Conservation (phyloP, 257 asterid species). For the Lavandula angustifolia region DNA sequence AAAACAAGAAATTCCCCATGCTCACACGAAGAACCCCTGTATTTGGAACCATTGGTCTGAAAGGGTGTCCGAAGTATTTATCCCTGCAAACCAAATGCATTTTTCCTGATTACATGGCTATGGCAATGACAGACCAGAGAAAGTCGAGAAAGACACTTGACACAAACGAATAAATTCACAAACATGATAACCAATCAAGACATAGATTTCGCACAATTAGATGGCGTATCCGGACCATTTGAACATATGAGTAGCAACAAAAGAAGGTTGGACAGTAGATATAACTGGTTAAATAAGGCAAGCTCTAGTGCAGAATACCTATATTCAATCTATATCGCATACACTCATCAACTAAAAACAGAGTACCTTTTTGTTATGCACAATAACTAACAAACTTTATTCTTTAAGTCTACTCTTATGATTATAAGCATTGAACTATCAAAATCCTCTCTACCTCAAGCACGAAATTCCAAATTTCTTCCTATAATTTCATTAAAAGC, state of each 20-base stretch:
- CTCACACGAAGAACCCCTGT: constrained; percentile 96
- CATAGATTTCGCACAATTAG: background rate
- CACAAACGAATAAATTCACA: background rate
- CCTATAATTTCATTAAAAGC: background rate
- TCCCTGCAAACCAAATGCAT: constrained; percentile 62
- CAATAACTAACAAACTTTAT: background rate
- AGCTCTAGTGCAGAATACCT: background rate
- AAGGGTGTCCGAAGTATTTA: constrained; percentile 65
- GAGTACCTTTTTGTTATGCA: background rate
- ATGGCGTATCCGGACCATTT: background rate
- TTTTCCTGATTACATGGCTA: constrained; percentile 17
- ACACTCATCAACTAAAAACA: background rate
- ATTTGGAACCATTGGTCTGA: constrained; percentile 78
- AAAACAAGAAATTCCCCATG: constrained; percentile 93
- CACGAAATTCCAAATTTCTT: background rate
- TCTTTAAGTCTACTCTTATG: constrained; percentile 1
- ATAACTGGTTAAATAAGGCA: background rate
- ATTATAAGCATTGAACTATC: constrained; percentile 1
- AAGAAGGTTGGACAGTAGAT: no score
- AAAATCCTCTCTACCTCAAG: constrained; percentile 7
- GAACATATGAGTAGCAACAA: constrained; percentile 4
- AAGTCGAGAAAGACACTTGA: background rate
- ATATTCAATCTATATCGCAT: background rate
- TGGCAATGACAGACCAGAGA: background rate
- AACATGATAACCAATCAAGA: constrained; percentile 6